phyloP scores from a whole-genome alignment of 2,329 filamentous ascomycete species.

The Monosporascus sp. region DNA sequence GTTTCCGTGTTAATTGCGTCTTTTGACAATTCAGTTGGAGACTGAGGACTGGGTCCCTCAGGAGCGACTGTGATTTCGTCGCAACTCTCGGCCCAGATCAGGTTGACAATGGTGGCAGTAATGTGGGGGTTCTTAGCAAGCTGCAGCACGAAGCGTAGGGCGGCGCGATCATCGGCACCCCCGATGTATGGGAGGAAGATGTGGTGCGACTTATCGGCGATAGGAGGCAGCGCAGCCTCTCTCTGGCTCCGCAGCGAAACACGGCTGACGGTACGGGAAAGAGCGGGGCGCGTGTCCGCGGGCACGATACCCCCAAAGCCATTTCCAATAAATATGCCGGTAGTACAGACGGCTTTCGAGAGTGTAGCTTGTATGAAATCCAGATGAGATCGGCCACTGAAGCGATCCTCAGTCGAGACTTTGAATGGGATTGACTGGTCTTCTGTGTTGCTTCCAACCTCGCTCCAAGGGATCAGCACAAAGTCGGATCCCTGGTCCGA shows the following conservation, averaged over 20 bases:
- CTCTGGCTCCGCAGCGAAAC: slow-evolving; percentile 55
- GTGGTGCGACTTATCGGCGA: slow-evolving; percentile 68
- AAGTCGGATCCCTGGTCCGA: slow-evolving; percentile 66
- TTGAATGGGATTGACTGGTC: slow-evolving; percentile 39
- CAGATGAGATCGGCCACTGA: slow-evolving; percentile 59
- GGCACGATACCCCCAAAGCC: slow-evolving; percentile 34
- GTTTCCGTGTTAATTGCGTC: slow-evolving; percentile 22
- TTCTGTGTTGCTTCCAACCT: slow-evolving; percentile 71
- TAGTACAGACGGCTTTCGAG: slow-evolving; percentile 56
- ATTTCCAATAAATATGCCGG: slow-evolving; percentile 75
- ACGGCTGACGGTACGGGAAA: slow-evolving; percentile 46
- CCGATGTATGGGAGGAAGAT: slow-evolving; percentile 86
- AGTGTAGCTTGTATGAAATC: slow-evolving; percentile 69
- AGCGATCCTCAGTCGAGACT: slow-evolving; percentile 49
- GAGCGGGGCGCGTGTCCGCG: slow-evolving; percentile 24
- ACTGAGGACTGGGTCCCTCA: slow-evolving; percentile 10
- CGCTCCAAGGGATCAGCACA: slow-evolving; percentile 84
- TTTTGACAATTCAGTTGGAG: slow-evolving; percentile 11
- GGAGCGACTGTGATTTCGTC: slow-evolving; percentile 19
- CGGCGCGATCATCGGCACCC: slow-evolving; percentile 73
- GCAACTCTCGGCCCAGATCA: slow-evolving; percentile 31
- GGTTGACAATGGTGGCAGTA: slow-evolving; percentile 68
- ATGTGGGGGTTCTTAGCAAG: slow-evolving; percentile 74
- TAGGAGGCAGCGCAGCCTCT: slow-evolving; percentile 52
- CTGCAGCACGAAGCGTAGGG: slow-evolving; percentile 76